phyloP scores from a whole-genome alignment of 306 rosid species.

The Carpinus viminea region DNA sequence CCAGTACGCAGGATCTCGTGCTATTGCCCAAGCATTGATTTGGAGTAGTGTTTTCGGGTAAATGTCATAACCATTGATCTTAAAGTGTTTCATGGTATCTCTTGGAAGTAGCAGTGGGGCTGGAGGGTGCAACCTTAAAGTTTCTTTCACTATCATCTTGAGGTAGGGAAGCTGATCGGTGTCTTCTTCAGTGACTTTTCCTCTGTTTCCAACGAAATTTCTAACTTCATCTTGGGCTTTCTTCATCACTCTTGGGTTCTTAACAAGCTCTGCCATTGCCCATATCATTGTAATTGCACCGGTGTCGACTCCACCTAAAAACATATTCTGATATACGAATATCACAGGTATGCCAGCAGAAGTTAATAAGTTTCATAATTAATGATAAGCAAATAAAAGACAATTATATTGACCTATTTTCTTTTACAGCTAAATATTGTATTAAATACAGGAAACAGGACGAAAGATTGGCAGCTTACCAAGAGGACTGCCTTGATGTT shows the following conservation, averaged over 20 bases:
- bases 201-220: neutral
- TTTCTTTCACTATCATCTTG: slow-evolving; percentile 44
- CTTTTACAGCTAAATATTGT: neutral
- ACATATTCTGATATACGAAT: slow-evolving; percentile 22
- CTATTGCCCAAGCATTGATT: slow-evolving; percentile 45
- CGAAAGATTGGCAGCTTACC: slow-evolving; percentile 16
- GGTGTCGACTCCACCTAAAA: slow-evolving; percentile 45
- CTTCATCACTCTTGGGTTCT: slow-evolving; percentile 36
- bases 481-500: slow-evolving; percentile 43
- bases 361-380: no score
- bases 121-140: slow-evolving; percentile 51
- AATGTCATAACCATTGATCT: slow-evolving; percentile 34
- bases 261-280: slow-evolving; percentile 48
- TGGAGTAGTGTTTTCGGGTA: slow-evolving; percentile 24
- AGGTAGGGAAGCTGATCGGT: slow-evolving; percentile 30
- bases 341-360: neutral
- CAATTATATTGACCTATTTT: neutral
- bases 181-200: slow-evolving; percentile 29
- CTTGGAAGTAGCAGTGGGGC: slow-evolving; percentile 43
- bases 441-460: neutral
- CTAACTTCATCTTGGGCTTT: slow-evolving; percentile 40
- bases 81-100: slow-evolving; percentile 30
- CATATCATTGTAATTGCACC: slow-evolving; percentile 34
- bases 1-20: slow-evolving; percentile 40
- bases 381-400: neutral